phyloP scores from a whole-genome alignment of 1,284 basidiomycete genomes.

The Ganoderma lingzhi region DNA sequence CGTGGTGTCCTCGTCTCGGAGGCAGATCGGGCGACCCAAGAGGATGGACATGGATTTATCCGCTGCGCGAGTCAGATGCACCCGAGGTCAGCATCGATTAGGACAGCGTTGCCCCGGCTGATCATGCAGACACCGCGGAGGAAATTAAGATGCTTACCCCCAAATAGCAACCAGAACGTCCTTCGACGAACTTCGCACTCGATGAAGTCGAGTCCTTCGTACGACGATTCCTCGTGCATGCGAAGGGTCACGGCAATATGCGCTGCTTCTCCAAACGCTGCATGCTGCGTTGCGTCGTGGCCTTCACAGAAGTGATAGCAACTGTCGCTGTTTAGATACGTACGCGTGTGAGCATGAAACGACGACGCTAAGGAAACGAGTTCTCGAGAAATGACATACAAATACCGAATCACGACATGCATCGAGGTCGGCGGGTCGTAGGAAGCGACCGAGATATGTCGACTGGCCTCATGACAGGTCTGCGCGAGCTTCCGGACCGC shows the following conservation, averaged over 20 bases:
- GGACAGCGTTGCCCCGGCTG: constrained; percentile 29
- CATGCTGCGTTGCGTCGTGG: constrained; percentile 87
- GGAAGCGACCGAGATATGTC: constrained; percentile 78
- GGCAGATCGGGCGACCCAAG: constrained; percentile 79
- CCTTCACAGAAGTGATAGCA: constrained; percentile 88
- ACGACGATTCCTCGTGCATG: constrained; percentile 85
- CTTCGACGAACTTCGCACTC: constrained; percentile 85
- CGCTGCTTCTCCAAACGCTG: constrained; percentile 83
- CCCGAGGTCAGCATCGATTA: constrained; percentile 27
- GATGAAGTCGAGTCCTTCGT: constrained; percentile 82
- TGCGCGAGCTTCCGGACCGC: constrained; percentile 81
- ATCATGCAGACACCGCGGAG: constrained; percentile 16
- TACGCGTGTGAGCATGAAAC: constrained; percentile 24
- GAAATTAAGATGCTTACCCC: constrained; percentile 56
- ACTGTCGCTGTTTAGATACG: constrained; percentile 61
- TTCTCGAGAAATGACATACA: constrained; percentile 59
- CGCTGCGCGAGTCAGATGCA: constrained; percentile 51
- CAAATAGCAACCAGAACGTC: constrained; percentile 87
- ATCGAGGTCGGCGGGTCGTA: constrained; percentile 85
- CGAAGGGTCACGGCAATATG: constrained; percentile 83
- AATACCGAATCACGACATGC: constrained; percentile 84
- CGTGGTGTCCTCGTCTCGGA: constrained; percentile 88
- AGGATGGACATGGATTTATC: constrained; percentile 91
- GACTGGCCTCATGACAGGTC: constrained; percentile 82
- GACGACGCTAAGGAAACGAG: constrained; percentile 10